Evolutionary conservation across 306 rosid genomes (phyloP), one percentile per base, ranked within the genome.

Genomic region (Cicer yamashitae): DNA sequence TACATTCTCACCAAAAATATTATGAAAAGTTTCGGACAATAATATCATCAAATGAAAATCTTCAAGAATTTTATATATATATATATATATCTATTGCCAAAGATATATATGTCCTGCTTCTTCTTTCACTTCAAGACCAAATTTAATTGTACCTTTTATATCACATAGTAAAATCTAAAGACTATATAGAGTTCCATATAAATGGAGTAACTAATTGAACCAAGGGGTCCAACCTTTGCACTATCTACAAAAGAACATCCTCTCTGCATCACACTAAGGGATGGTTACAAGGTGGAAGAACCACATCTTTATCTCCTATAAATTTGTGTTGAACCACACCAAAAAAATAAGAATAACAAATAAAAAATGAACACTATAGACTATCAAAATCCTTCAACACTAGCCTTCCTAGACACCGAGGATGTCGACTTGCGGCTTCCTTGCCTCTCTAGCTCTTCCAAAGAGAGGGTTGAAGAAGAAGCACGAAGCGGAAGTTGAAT

Each of bases 281-380:
- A 67, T 67, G 71, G 6, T 34, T 60, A 60, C 52, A 67, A 67
- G 56, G 56, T 51, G 56, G 56, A 51, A 51, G 56, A 51, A 51
- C 56, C 56, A 51, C 56, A 67, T 67, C 71, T 67, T 67, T 45
- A 45, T 45, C 71, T 67, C 71, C 71, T 67, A 67, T 67, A 67
- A 67, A 65, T 10, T 47, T 65, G 14, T 65, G 52, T 44, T 65
- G 71, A 65, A 12, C 71, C 20, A 43, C 51, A 43, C 71, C 51
- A 22, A 65, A 20, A 44, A 43, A 64, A 45, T 45, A 64, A 38
- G 45, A 64, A 63, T 63, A 63, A 39, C 15, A 44, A 65, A 65
- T 65, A 65, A 65, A 65, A 65, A 65, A 65, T 65, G 48, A 67
- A 45, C 39, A 67, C 9, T 43, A 67, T 67, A 12, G 40, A 67